These are phyloP conservation scores for Gyrodon lividus DNA, from an alignment of 768 basidiomycete genomes.

Conservation along the genomic window DNA sequence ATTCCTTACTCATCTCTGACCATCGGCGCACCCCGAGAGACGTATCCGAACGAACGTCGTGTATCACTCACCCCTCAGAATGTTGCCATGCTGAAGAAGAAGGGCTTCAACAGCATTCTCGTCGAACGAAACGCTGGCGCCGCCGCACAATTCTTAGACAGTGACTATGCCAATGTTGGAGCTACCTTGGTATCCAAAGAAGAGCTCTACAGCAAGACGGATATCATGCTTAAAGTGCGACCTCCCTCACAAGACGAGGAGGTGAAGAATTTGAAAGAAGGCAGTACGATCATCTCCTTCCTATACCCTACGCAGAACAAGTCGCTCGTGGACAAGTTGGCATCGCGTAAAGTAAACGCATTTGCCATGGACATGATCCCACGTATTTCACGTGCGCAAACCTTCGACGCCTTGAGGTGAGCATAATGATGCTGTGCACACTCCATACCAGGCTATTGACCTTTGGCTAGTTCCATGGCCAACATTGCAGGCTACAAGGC, in stretches of 20 bases:
- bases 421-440: constrained; percentile 7
- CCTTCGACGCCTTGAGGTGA: constrained; percentile 85
- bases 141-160: constrained; percentile 77
- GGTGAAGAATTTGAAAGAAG: constrained; percentile 59
- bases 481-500: constrained; percentile 94
- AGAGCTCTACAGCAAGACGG: constrained; percentile 63
- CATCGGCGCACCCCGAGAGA: constrained; percentile 76
- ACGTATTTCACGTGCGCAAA: constrained; percentile 86
- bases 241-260: constrained; percentile 69
- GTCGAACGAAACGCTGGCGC: constrained; percentile 71
- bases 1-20: constrained; percentile 69
- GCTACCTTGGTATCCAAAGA: constrained; percentile 74
- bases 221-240: constrained; percentile 86
- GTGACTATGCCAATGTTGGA: constrained; percentile 75
- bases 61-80: constrained; percentile 84
- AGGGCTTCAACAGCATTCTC: constrained; percentile 73
- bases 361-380: constrained; percentile 95
- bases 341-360: constrained; percentile 63
- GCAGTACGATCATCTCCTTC: constrained; percentile 81
- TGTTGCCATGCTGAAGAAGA: constrained; percentile 71
- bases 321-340: constrained; percentile 64
- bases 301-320: constrained; percentile 84
- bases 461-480: constrained; percentile 72
- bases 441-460: constrained; percentile 1
- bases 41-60: constrained; percentile 74